Base-by-base conservation (phyloP, 208 protist genomes). In the Leishmania gerbilli region DNA sequence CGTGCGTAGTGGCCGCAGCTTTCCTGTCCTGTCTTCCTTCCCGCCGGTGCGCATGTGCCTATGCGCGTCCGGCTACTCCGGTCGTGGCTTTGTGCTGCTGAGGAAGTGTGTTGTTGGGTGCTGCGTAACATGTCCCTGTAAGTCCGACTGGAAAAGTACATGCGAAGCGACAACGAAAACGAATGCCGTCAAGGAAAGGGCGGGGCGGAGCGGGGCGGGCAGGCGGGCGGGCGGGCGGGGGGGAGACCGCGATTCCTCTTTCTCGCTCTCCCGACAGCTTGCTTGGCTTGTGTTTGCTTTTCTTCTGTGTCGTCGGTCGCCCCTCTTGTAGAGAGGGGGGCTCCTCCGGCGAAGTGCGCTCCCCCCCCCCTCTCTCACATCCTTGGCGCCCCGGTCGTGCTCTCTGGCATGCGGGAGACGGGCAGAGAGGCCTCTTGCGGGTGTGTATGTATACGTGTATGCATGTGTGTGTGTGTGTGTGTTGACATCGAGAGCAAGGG, bases 1-100 rank as follows among this genome's bases (percentile, higher is more conserved):
- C 91, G 88, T 72, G 79, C 77, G 37, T 89, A 83, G 76, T 37
- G 6, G 55, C 34, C 37, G 1, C 34, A 40, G 71, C 51, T 74
- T 40, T 40, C 51, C 68, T 53, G 45, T 27, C 34, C n/a, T 1
- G 8, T 11, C 31, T 40, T 51, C 56, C 13, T 68, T 24, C 45
- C 7, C 60, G n/a, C 24, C n/a, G 51, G 71, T 62, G 19, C 31
- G 71, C 71, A 24, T 60, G 51, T 1, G 31, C 9, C 42, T 53
- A 55, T 31, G 68, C 27, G 45, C 45, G 68, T 74, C 40, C 27
- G 3, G 51, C 68, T 53, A 27, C 19, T 13, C 40, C 27, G 49
- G 4, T 49, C 3, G 27, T 19, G 56, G 56, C 24, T 62, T 11
- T 62, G 4, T 31, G 24, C 56, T 13, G 24, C 56, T 7, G 56